Conservation (phyloP, 306 rosid genomes). For the Hippophae gyantsensis region DNA sequence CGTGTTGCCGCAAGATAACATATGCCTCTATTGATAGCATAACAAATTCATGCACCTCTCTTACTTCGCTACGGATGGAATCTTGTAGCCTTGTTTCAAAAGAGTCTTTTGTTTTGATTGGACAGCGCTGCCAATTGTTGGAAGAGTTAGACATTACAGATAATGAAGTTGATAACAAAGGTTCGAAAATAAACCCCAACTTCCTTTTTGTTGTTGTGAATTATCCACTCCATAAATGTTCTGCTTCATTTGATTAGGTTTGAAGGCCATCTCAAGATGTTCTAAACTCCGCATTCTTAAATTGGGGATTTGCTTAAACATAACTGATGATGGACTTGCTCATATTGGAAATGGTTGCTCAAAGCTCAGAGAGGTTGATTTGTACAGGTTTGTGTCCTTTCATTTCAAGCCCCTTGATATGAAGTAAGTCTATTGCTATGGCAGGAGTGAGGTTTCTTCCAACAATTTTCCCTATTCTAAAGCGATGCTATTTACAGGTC, state of each 20-base stretch:
- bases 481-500: conserved; percentile 26
- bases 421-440: not conserved
- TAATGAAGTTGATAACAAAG: conserved; percentile 50
- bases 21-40: conserved; percentile 36
- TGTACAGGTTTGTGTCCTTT: conserved; percentile 41
- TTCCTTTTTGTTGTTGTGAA: conserved; percentile 2
- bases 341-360: conserved; percentile 41
- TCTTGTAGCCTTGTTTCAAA: conserved; percentile 45
- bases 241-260: conserved; percentile 37
- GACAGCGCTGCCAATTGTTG: conserved; percentile 41
- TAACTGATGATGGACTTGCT: conserved; percentile 45
- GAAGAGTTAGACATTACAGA: conserved; percentile 63
- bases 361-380: conserved; percentile 41
- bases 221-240: conserved; percentile 8
- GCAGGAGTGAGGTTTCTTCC: not conserved
- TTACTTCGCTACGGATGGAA: conserved; percentile 60
- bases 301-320: conserved; percentile 47
- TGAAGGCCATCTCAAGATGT: conserved; percentile 45
- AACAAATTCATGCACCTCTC: conserved; percentile 44
- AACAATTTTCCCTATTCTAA: not conserved
- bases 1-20: conserved; percentile 53
- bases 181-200: conserved; percentile 19
- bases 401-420: conserved; percentile 12
- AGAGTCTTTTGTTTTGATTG: conserved; percentile 49
- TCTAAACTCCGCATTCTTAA: conserved; percentile 40